Conservation (phyloP, 805 yeast species). For the Spathaspora boniae region DNA sequence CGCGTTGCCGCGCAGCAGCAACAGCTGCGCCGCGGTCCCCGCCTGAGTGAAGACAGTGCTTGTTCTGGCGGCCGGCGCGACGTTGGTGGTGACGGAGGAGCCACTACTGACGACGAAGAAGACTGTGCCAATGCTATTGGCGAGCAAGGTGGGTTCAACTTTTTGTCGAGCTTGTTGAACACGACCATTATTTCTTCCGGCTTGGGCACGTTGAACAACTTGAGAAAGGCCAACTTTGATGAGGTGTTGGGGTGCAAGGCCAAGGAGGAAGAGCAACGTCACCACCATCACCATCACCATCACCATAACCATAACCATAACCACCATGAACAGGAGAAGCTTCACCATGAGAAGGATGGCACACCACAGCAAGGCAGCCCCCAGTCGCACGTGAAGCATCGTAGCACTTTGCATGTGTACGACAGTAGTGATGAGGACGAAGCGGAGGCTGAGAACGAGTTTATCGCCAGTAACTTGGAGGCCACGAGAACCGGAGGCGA, state of each 20-base stretch:
- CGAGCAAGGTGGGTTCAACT: slow-evolving; percentile 21
- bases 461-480: too few relatives aligned
- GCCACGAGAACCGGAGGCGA: too few relatives aligned
- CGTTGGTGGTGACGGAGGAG: slow-evolving; percentile 3
- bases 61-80: background rate
- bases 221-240: slow-evolving; percentile 4
- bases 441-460: background rate
- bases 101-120: slow-evolving; percentile 17
- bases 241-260: slow-evolving; percentile 3
- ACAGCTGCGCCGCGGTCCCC: background rate
- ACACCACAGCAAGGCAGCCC: too few relatives aligned
- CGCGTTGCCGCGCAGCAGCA: slow-evolving; percentile 1
- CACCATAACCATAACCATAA: too few relatives aligned
- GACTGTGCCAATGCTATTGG: slow-evolving; percentile 27
- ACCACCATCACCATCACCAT: background rate
- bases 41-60: too few relatives aligned
- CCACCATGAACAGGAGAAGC: too few relatives aligned
- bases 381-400: too few relatives aligned
- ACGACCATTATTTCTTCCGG: slow-evolving; percentile 30
- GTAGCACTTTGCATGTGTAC: too few relatives aligned
- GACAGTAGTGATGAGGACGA: slow-evolving; percentile 3
- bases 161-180: slow-evolving; percentile 26
- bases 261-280: too few relatives aligned
- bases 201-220: slow-evolving; percentile 12
- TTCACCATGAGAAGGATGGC: too few relatives aligned